Percentiles rank a stretch among this genome's conserved stretches.
These are phyloP conservation scores for Talaromyces rugulosus DNA, from an alignment of 2,329 filamentous ascomycete species.

Conservation along the genomic window DNA sequence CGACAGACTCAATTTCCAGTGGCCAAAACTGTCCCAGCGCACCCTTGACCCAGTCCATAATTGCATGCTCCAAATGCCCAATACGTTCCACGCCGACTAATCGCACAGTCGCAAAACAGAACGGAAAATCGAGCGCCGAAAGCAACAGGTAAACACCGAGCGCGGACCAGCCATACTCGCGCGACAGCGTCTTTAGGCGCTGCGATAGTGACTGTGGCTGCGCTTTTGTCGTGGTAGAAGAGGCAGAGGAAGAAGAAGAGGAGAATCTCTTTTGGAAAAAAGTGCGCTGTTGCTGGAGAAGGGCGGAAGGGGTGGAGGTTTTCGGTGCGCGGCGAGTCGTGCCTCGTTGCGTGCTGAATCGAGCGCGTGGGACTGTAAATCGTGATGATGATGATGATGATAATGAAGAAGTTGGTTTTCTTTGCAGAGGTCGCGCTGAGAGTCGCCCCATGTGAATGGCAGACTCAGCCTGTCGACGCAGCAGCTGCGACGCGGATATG, in stretches of 20 bases:
- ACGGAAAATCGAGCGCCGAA: constrained; percentile 84
- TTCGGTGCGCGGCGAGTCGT: neutral
- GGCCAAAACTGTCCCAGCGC: neutral
- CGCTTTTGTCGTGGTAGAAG: neutral
- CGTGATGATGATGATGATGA: neutral
- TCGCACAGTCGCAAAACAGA: constrained; percentile 87
- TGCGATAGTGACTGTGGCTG: constrained; percentile 57
- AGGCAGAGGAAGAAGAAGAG: constrained; percentile 2
- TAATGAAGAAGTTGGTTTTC: neutral
- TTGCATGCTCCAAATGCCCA: constrained; percentile 52
- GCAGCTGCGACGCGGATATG: constrained; percentile 1
- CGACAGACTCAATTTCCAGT: neutral
- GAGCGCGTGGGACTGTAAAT: neutral
- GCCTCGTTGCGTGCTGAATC: neutral
- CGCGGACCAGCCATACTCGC: constrained; percentile 92
- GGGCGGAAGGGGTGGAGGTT: neutral
- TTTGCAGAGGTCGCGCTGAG: neutral
- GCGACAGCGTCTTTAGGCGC: constrained; percentile 74
- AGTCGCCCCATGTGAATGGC: neutral
- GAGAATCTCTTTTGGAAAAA: constrained; percentile 9
- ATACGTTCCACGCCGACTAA: constrained; percentile 81
- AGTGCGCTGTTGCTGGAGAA: neutral
- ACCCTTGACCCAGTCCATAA: constrained; percentile 35
- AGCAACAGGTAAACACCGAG: constrained; percentile 84
- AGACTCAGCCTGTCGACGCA: constrained; percentile 11